A percentile compares a stretch with the other conserved stretches of the same genome.
Evolutionary conservation across 495 filamentous ascomycete species (phyloP).

Genomic region (Neurospora terricola): DNA sequence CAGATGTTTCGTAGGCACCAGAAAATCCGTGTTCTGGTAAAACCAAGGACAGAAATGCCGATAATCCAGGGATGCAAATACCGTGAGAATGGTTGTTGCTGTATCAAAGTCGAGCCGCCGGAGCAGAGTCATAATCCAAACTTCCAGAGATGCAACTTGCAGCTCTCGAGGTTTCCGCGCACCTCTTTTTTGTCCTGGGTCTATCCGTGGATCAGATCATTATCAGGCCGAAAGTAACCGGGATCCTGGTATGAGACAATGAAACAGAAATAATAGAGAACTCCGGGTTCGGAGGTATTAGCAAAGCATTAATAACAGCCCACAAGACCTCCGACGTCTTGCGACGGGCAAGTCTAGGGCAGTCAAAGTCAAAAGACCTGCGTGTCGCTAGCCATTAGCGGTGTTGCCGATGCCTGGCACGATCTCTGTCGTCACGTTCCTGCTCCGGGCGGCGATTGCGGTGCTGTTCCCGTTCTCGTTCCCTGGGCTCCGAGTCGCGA

Average conservation of each 20-base stretch:
- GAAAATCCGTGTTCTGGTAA: constrained; percentile 5
- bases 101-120: constrained; percentile 6
- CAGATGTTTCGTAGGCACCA: constrained; percentile 3
- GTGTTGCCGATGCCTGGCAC: constrained; percentile 16
- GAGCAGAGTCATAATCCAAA: background rate
- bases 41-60: constrained; percentile 1
- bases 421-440: constrained; percentile 22
- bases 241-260: constrained; percentile 18
- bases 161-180: constrained; percentile 27
- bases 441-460: constrained; percentile 12
- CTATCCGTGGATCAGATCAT: constrained; percentile 28
- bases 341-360: constrained; percentile 3
- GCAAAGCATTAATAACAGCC: constrained; percentile 13
- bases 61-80: constrained; percentile 1
- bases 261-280: constrained; percentile 6
- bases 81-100: background rate
- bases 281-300: constrained; percentile 17
- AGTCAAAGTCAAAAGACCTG: constrained; percentile 5
- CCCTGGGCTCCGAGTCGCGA: constrained; percentile 31
- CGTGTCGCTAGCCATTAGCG: constrained; percentile 12
- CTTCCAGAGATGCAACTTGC: constrained; percentile 35
- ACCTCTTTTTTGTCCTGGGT: constrained; percentile 26
- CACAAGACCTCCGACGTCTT: constrained; percentile 9
- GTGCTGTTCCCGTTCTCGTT: constrained; percentile 15
- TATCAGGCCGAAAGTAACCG: constrained; percentile 15